Percentiles rank a stretch among this genome's conserved stretches.
Conservation (phyloP, 495 filamentous ascomycete species). For the Jackrogersella minutella region DNA sequence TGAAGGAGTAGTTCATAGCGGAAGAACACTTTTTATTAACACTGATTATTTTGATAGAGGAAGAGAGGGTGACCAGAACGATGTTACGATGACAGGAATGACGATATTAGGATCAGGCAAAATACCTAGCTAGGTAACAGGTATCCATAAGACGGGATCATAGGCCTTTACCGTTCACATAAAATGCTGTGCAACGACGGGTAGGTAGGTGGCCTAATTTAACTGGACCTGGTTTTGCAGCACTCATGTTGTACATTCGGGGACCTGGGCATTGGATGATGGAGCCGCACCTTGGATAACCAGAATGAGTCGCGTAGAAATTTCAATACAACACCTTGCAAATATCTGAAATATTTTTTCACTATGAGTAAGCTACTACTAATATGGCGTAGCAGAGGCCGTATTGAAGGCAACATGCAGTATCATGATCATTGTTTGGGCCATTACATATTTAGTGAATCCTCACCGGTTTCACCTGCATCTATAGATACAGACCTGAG, state of each 20-base stretch:
- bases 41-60: neutral
- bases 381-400: neutral
- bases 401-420: neutral
- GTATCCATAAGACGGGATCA: neutral
- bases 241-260: too few relatives aligned
- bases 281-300: constrained; percentile 4
- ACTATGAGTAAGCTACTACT: neutral
- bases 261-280: neutral
- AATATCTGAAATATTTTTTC: neutral
- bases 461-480: constrained; percentile 29
- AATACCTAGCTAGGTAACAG: too few relatives aligned
- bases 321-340: neutral
- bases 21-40: neutral
- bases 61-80: neutral
- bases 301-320: neutral
- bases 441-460: neutral
- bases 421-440: neutral
- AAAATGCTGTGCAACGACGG: constrained; percentile 6
- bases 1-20: too few relatives aligned
- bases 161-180: neutral
- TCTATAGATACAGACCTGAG: constrained; percentile 5
- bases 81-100: neutral
- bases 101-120: neutral
- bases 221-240: too few relatives aligned
- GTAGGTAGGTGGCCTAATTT: too few relatives aligned